These are phyloP conservation scores for Suhomyces wounanorum DNA, from an alignment of 1,139 yeast species.

Conservation along the genomic window DNA sequence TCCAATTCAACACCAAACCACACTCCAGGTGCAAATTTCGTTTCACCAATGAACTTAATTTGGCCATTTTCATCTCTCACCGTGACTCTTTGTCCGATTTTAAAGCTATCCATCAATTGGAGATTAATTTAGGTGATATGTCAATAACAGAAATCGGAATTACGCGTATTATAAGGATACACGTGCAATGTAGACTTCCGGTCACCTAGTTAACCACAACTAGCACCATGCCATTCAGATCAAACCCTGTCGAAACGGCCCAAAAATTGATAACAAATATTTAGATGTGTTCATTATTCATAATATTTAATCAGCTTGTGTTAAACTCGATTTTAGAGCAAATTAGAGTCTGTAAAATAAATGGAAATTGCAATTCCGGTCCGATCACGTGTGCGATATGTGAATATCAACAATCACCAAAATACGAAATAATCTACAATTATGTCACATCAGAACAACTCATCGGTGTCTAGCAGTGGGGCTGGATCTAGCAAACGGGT, in stretches of 20 bases:
- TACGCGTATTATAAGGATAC: conserved; percentile 1
- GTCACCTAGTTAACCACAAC: background rate
- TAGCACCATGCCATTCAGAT: too few species aligned
- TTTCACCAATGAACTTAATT: conserved; percentile 52
- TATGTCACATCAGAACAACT: conserved; percentile 20
- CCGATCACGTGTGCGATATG: background rate
- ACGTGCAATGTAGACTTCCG: conserved; percentile 3
- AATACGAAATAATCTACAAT: background rate
- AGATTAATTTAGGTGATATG: background rate
- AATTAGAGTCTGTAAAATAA: background rate
- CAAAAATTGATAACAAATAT: background rate
- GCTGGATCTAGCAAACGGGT: conserved; percentile 24
- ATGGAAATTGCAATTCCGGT: background rate
- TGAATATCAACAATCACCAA: conserved; percentile 8
- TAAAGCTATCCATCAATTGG: background rate
- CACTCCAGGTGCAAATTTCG: conserved; percentile 59
- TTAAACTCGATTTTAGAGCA: background rate
- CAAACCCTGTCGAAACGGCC: background rate
- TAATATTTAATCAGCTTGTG: too few species aligned
- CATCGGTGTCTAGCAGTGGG: conserved; percentile 17
- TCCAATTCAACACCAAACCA: conserved; percentile 85
- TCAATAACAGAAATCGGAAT: background rate
- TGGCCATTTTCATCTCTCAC: conserved; percentile 48
- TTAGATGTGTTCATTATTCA: too few species aligned
- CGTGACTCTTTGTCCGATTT: conserved; percentile 40